Evolutionary conservation across 768 basidiomycete species (phyloP), one percentile per base, ranked within the genome.

Genomic region (Leucogyrophana mollusca): DNA sequence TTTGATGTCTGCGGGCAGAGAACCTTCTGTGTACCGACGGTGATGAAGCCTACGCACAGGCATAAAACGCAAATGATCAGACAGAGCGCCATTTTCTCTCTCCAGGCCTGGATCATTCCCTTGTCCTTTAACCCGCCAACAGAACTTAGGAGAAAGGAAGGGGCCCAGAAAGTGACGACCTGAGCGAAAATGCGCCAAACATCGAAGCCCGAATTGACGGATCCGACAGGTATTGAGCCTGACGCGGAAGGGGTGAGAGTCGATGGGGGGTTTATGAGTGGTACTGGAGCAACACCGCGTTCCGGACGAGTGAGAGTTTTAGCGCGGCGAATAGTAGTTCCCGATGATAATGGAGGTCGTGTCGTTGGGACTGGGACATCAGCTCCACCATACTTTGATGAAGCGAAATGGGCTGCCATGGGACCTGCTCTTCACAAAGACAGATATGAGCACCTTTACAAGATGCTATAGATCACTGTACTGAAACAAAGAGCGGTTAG

Each of bases 291-390:
- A 40, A 97, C 90, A 61, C 90, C 78, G 47, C 96, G 84, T 73
- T 99, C 96, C 59, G 96, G 96, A 48, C 92, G 80, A 41, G 91
- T 97, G 56, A 99, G 83, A 5, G 96, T 99, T 76, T 98, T 99
- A 61, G 90, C 90, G 44, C 94, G 79, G 45, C 86, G 85, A 46
- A 93, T 73, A 40, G 87, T 86, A 38, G 79, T 67, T 36, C 77
- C 79, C 23, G 76, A 67, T 13, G 72, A 62, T 32, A 65, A 45
- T 13, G 82, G 75, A 39, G 75, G 73, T 43, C 81, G 73, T 40
- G 76, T 70, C 9, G 84, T 87, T 23, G 82, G 82, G 46, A 83
- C 83, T 52, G 85, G 87, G 59, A 87, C 77, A 66, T 87, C 82
- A 53, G 75, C 70, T 30, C 55, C 40, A 50, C 63, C 58, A 45